Conservation (phyloP, 129 eudicot species). For the Lonicera japonica region DNA sequence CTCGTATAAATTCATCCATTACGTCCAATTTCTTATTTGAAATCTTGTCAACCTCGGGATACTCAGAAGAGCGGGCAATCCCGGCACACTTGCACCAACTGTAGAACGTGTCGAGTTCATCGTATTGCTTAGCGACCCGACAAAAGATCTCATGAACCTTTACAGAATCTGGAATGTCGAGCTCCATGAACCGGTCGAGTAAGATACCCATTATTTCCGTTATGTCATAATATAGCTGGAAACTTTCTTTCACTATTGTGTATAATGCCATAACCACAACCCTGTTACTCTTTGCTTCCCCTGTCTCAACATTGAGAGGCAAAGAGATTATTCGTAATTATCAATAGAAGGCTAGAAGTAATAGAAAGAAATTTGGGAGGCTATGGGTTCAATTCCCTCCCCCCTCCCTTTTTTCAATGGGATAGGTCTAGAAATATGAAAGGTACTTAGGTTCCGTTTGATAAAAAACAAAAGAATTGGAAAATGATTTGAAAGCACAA, state of each 20-base stretch:
- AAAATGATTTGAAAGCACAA: no score
- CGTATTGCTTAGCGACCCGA: conserved; percentile 62
- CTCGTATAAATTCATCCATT: conserved; percentile 61
- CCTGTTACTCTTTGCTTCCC: conserved; percentile 60
- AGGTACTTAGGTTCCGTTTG: no score
- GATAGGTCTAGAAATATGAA: no score
- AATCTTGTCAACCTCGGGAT: conserved; percentile 67
- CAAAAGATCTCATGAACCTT: conserved; percentile 48
- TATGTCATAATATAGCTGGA: conserved; percentile 58
- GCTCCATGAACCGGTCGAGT: conserved; percentile 50
- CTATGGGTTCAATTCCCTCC: no score
- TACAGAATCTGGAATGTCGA: conserved; percentile 38
- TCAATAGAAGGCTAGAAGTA: no score
- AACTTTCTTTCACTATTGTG: conserved; percentile 70
- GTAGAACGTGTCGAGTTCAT: conserved; percentile 67
- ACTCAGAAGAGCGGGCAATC: conserved; percentile 60
- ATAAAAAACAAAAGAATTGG: no score
- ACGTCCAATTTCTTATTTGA: conserved; percentile 53
- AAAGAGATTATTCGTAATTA: not conserved
- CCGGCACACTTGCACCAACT: conserved; percentile 54
- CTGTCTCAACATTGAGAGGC: conserved; percentile 28
- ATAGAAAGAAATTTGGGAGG: no score
- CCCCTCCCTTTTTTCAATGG: no score
- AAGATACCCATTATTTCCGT: conserved; percentile 54
- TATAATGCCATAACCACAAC: conserved; percentile 63